phyloP scores from a whole-genome alignment of 169 alveolate genomes.

The Plasmodium ovale region DNA sequence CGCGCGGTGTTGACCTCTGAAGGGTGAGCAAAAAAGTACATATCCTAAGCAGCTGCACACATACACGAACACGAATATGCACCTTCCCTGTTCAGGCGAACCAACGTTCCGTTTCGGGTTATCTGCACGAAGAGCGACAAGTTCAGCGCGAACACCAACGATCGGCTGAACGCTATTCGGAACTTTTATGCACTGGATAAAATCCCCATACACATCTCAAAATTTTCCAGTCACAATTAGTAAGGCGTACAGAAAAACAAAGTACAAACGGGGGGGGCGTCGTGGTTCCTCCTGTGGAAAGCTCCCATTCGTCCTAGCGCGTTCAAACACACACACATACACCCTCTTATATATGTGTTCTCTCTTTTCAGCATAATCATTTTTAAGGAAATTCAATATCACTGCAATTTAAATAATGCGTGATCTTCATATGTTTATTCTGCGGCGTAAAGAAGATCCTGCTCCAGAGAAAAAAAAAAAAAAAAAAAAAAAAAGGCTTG shows the following conservation, averaged over 20 bases:
- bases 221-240: constrained; percentile 64
- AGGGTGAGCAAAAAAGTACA: background rate
- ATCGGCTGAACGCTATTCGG: constrained; percentile 42
- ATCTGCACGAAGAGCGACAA: constrained; percentile 69
- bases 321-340: background rate
- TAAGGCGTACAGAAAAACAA: no score
- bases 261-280: no score
- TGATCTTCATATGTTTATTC: no score
- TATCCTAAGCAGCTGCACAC: no score
- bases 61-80: background rate
- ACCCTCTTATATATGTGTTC: background rate
- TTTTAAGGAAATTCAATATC: constrained; percentile 65
- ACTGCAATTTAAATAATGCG: constrained; percentile 45
- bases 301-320: no score
- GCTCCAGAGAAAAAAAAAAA: background rate
- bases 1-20: background rate
- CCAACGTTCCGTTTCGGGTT: constrained; percentile 43
- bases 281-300: no score
- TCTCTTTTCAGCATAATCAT: constrained; percentile 51
- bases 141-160: constrained; percentile 8
- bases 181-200: constrained; percentile 53
- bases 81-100: constrained; percentile 13
- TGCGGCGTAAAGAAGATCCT: no score
- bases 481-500: background rate
- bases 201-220: constrained; percentile 53